These are phyloP conservation scores for Gliomastix tumulicola DNA, from an alignment of 2,329 filamentous ascomycete genomes.

Conservation along the genomic window DNA sequence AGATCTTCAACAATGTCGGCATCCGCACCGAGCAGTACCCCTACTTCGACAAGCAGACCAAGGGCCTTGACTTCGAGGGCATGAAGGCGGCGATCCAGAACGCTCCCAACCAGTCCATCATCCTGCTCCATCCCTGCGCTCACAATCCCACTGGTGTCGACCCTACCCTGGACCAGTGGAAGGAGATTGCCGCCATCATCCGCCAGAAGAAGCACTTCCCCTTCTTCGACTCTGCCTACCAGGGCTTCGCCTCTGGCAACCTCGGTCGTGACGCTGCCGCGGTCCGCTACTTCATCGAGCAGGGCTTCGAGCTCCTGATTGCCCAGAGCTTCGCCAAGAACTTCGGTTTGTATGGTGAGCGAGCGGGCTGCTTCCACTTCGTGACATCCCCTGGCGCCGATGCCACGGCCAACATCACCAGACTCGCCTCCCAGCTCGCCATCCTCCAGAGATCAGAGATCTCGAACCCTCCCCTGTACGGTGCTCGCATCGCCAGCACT, in stretches of 20 bases:
- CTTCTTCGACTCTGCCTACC: conserved; percentile 98
- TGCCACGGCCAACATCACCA: conserved; percentile 49
- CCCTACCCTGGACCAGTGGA: conserved; percentile 91
- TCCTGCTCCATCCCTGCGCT: conserved; percentile 90
- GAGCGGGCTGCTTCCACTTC: conserved; percentile 93
- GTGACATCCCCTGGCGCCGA: conserved; percentile 68
- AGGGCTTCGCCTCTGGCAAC: conserved; percentile 93
- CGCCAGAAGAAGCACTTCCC: conserved; percentile 79
- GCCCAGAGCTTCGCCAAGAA: conserved; percentile 97
- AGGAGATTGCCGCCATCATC: conserved; percentile 74
- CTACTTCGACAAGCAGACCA: conserved; percentile 86
- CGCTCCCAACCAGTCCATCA: conserved; percentile 74
- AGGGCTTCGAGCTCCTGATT: conserved; percentile 82
- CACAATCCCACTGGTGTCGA: conserved; percentile 98
- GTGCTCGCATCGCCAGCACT: conserved; percentile 77
- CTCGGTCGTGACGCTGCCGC: conserved; percentile 80
- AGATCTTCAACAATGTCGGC: conserved; percentile 91
- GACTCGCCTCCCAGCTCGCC: conserved; percentile 82
- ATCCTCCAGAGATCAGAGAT: conserved; percentile 97
- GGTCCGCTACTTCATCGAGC: conserved; percentile 88
- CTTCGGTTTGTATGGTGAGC: conserved; percentile 94
- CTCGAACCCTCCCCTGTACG: conserved; percentile 92
- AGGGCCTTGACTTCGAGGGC: conserved; percentile 85
- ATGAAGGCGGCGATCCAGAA: conserved; percentile 66
- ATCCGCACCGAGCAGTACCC: conserved; percentile 77